phyloP scores from a whole-genome alignment of 495 filamentous ascomycete species.

The Aspergillus leporis region DNA sequence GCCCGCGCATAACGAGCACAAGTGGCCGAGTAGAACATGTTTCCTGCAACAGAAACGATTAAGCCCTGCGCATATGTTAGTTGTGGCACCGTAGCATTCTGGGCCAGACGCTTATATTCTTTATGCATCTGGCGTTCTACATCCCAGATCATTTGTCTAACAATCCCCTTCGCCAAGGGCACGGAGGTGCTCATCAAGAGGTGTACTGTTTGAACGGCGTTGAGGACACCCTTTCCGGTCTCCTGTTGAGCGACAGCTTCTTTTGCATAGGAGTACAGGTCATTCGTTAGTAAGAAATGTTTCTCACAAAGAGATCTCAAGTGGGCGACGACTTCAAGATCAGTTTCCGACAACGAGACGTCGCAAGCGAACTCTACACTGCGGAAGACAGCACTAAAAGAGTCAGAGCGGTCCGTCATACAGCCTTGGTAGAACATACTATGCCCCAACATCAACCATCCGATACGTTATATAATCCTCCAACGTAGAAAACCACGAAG shows the following conservation, averaged over 20 bases:
- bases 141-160: constrained; percentile 11
- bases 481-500: background rate
- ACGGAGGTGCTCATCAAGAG: constrained; percentile 2
- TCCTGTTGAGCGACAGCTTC: constrained; percentile 9
- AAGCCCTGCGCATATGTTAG: constrained; percentile 14
- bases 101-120: constrained; percentile 5
- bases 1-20: constrained; percentile 19
- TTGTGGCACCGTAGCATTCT: background rate
- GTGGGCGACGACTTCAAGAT: background rate
- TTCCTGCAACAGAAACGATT: constrained; percentile 16
- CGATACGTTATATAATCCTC: constrained; percentile 14
- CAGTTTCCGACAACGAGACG: background rate
- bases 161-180: constrained; percentile 1
- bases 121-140: constrained; percentile 14
- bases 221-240: constrained; percentile 6
- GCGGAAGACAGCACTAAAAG: constrained; percentile 11
- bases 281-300: constrained; percentile 19
- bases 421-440: constrained; percentile 1
- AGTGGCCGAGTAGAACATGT: constrained; percentile 22
- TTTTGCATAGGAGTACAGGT: constrained; percentile 23
- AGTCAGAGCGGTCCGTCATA: background rate
- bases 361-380: constrained; percentile 12
- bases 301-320: constrained; percentile 13
- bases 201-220: constrained; percentile 16
- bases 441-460: constrained; percentile 11